phyloP scores from a whole-genome alignment of 140 eudicot genomes.

The Senecio squalidus region DNA sequence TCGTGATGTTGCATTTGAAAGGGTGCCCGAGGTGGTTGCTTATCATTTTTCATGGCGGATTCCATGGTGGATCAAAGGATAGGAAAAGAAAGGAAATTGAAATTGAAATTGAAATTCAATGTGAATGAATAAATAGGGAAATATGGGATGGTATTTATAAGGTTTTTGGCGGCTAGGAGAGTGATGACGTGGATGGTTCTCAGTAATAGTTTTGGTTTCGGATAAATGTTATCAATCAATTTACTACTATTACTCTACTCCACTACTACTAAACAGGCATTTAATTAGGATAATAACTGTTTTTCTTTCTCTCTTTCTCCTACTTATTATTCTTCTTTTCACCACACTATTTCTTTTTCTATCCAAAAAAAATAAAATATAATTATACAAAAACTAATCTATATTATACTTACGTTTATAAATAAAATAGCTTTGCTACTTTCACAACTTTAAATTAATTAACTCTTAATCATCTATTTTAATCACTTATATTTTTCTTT shows the following conservation, averaged over 20 bases:
- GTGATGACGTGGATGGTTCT: constrained; percentile 28
- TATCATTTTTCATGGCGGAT: constrained; percentile 17
- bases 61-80: constrained; percentile 2
- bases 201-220: constrained; percentile 7
- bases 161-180: constrained; percentile 36
- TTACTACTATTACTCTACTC: not conserved
- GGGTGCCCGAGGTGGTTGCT: constrained; percentile 10
- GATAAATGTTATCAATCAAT: not conserved
- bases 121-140: constrained; percentile 1
- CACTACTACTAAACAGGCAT: not conserved
- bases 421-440: too few species aligned
- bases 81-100: not conserved
- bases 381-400: too few species aligned
- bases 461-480: too few species aligned
- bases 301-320: too few species aligned
- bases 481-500: too few species aligned
- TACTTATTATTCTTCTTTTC: too few species aligned
- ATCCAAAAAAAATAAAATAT: too few species aligned
- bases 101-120: not conserved
- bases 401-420: too few species aligned
- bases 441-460: too few species aligned
- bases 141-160: constrained; percentile 35
- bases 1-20: constrained; percentile 21
- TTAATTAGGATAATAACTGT: too few species aligned
- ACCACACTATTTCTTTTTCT: too few species aligned